Base-by-base conservation (phyloP, 2,329 filamentous ascomycete species). In the Coniochaeta sp. region DNA sequence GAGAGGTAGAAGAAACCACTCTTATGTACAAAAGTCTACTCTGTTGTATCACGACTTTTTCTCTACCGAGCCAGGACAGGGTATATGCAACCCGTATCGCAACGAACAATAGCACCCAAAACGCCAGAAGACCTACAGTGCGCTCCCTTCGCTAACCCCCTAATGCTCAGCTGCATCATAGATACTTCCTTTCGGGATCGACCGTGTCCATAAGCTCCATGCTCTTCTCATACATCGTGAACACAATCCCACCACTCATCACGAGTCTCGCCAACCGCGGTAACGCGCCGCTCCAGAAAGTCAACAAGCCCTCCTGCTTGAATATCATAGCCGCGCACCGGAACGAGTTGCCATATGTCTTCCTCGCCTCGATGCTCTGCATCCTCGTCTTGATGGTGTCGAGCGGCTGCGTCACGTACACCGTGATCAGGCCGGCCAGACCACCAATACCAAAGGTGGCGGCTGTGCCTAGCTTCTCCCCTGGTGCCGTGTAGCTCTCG, bases 371-470 rank as follows among this genome's bases (percentile, higher is more conserved):
- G 63, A 97, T 88, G 66, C 91, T 96, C 82, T 99, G 95, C 95
- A 99, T 99, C 63, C 91, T 77, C 65, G 95, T 99, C 84, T 99
- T 99, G 72, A 99, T 84, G 0, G 93, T 98, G 74, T 99, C 95
- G 50, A 99, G 78, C 22, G 85, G 85, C 71, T 88, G 85, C 59
- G 85, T 88, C 33, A 85, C 86, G 62, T 85, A 93, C 60, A 99
- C 95, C 1, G 95, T 99, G 63, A 98, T 92, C 6, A 96, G 77
- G 1, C 95, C 95, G 0, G 95, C 93, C 26, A 95, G 76, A 24
- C 90, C 93, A 59, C 95, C 95, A 67, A 97, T 91, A 1, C 85
- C 91, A 71, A 99, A 99, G 0, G 95, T 99, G 64, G 89, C 90
- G 0, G 91, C 74, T 3, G 89, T 86, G 17, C 93, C 93, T 6